Evolutionary conservation across 495 filamentous ascomycete species (phyloP), one percentile per base, ranked within the genome.

Genomic region (Hamigera avellanea): DNA sequence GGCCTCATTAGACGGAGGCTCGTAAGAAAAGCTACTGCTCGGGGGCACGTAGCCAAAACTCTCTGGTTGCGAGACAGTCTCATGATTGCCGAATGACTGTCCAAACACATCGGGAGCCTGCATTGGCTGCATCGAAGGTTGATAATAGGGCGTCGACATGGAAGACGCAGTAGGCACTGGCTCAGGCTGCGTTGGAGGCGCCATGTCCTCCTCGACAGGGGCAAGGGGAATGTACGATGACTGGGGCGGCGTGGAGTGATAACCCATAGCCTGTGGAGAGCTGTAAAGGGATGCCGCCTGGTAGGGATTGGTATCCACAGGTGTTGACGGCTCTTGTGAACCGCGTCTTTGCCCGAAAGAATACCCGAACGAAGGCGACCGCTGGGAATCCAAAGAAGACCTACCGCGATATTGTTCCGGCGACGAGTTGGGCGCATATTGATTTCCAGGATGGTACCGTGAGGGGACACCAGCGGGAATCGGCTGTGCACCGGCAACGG

Each of bases 401-500:
- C 63, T 53, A 14, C 61, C 53, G 15, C 60, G 59, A 13, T 53
- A 51, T 17, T 70, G 66, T 37, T 73, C 70, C 15, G 67, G 61
- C 2, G 70, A 72, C 0, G 59, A 63, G 31, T 50, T 62, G 5
- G 66, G 64, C 1, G 62, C 67, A 43, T 70, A 66, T 19, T 64
- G 65, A 21, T 49, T 59, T 8, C 54, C 56, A 17, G 82, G 81
- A 25, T 80, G 72, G 57, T 86, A 86, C 34, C 72, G 70, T 17
- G 81, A 82, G 19, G 64, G 58, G 9, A 61, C 59, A 36, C 61
- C 48, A 14, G 58, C 42, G n/a, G 68, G 46, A 28, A 57, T 49
- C 3, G 56, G 52, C 35, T 57, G 56, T 8, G 52, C 52, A 25
- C 50, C 57, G 27, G 54, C 42, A 33, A 54, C 51, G 27, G 57